Evolutionary conservation across 306 rosid genomes (phyloP).

Genomic region (Gillenia trifoliata): DNA sequence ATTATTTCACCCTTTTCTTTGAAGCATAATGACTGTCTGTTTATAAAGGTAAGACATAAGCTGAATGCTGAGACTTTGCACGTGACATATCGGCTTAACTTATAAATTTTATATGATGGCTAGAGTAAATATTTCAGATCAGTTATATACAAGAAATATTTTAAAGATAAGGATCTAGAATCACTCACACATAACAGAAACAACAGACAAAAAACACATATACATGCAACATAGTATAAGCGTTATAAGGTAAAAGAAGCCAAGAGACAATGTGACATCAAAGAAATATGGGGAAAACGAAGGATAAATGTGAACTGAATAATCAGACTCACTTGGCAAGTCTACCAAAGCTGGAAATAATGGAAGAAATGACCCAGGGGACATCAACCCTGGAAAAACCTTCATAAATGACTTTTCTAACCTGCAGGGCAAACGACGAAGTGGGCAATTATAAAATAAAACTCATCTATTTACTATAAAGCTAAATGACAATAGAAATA

Average conservation of each 20-base stretch:
- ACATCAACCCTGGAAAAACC: slow-evolving; percentile 69
- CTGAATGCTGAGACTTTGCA: background rate
- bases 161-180: background rate
- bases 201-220: background rate
- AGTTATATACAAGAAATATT: background rate
- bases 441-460: background rate
- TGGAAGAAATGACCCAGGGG: slow-evolving; percentile 91
- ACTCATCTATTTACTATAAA: background rate
- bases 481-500: background rate
- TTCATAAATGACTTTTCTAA: slow-evolving; percentile 64
- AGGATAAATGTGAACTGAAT: background rate
- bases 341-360: slow-evolving; percentile 70
- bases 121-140: background rate
- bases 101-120: background rate
- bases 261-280: background rate
- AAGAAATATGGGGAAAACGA: background rate
- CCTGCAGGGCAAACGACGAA: slow-evolving; percentile 40
- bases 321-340: slow-evolving; percentile 73
- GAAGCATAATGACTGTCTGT: background rate
- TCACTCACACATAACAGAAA: background rate
- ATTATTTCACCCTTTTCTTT: background rate
- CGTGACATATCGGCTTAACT: background rate
- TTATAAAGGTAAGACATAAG: no score
- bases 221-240: background rate
- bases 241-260: background rate